Evolutionary conservation across 306 rosid species (phyloP).

Genomic region (Begonia masoniana): DNA sequence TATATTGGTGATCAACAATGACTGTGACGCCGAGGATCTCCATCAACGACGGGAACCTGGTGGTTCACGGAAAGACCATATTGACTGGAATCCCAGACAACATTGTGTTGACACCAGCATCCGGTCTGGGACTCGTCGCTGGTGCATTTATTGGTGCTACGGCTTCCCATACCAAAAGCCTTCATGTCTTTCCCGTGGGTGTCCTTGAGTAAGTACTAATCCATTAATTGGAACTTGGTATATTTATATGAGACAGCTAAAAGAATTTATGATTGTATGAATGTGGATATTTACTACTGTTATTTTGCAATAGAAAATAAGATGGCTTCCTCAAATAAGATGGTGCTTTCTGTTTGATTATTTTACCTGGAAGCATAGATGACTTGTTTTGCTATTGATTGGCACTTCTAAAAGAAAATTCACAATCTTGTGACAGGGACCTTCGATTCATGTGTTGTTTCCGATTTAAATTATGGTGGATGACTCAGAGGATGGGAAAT

Average conservation of each 20-base stretch:
- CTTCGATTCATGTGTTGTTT: conserved; percentile 75
- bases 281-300: no score
- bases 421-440: conserved; percentile 29
- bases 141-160: conserved; percentile 87
- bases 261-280: no score
- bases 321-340: no score
- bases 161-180: conserved; percentile 55
- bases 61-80: conserved; percentile 83
- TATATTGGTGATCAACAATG: conserved; percentile 40
- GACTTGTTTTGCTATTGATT: not conserved
- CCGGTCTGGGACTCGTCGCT: conserved; percentile 47
- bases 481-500: conserved; percentile 97
- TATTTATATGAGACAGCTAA: no score
- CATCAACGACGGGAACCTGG: conserved; percentile 57
- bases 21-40: conserved; percentile 61
- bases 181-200: conserved; percentile 80
- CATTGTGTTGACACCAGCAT: conserved; percentile 56
- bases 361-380: no score
- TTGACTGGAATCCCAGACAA: conserved; percentile 73
- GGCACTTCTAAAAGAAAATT: not conserved
- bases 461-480: conserved; percentile 99
- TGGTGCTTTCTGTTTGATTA: no score
- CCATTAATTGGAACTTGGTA: not conserved
- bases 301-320: no score
- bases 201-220: conserved; percentile 53